These are phyloP conservation scores for Fusarium guadeloupense DNA, from an alignment of 2,329 filamentous ascomycete genomes.

Conservation along the genomic window DNA sequence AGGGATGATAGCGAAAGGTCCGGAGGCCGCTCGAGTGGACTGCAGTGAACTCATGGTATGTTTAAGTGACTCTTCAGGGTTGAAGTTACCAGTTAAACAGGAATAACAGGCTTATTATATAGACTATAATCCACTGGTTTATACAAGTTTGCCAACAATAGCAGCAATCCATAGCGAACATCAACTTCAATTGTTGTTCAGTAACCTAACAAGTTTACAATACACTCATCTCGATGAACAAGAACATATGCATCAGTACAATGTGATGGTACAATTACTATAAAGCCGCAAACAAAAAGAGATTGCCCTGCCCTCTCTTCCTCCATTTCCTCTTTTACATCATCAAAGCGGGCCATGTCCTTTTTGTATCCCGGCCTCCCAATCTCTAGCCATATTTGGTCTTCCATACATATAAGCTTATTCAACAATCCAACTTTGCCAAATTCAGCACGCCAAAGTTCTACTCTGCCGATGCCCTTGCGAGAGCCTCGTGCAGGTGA, in stretches of 20 bases:
- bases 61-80: no score
- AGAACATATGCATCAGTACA: conserved; percentile 12
- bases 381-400: not conserved
- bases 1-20: not conserved
- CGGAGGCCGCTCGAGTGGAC: not conserved
- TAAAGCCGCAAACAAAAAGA: conserved; percentile 4
- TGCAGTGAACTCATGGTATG: no score
- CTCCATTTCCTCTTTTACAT: not conserved
- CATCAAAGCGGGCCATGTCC: not conserved
- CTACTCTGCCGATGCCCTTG: conserved; percentile 76
- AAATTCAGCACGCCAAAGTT: not conserved
- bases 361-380: conserved; percentile 9
- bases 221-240: not conserved
- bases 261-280: conserved; percentile 30
- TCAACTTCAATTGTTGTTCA: no score
- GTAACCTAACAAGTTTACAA: not conserved
- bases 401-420: not conserved
- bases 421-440: conserved; percentile 18
- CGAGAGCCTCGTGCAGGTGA: conserved; percentile 87
- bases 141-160: no score
- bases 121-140: no score
- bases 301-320: not conserved
- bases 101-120: no score
- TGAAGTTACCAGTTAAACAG: no score
- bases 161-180: no score